phyloP scores from a whole-genome alignment of 306 rosid species.

The Begonia masoniana region DNA sequence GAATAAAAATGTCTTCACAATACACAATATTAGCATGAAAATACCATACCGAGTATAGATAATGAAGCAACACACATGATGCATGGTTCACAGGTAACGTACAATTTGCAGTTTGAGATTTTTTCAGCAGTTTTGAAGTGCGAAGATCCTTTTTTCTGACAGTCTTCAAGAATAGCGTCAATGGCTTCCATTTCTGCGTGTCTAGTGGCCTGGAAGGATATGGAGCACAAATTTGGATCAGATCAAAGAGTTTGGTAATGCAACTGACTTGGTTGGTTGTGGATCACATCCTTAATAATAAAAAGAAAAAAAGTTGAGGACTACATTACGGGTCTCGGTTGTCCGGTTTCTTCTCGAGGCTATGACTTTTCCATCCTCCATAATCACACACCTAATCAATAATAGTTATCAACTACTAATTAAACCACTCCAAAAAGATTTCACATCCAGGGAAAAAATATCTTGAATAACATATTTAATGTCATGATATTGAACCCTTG shows the following conservation, averaged over 20 bases:
- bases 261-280: no score
- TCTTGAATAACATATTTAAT: background rate
- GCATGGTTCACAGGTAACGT: conserved; percentile 95
- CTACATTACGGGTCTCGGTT: conserved; percentile 74
- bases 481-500: background rate
- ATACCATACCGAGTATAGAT: conserved; percentile 46
- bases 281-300: background rate
- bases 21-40: conserved; percentile 1
- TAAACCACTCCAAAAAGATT: background rate
- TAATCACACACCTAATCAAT: conserved; percentile 59
- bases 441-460: background rate
- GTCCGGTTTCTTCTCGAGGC: conserved; percentile 82
- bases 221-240: background rate
- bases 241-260: no score
- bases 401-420: conserved; percentile 15
- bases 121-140: conserved; percentile 42
- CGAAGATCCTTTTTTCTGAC: conserved; percentile 60
- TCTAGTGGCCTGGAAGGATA: conserved; percentile 60
- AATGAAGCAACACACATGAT: conserved; percentile 90
- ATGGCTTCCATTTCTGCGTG: conserved; percentile 99
- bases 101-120: conserved; percentile 54
- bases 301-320: conserved; percentile 3
- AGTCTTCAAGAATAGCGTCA: conserved; percentile 55
- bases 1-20: background rate
- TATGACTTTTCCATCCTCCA: conserved; percentile 58